These are phyloP conservation scores for Coccomyxa sp. DNA, from an alignment of 139 green algal genomes.

Conservation along the genomic window DNA sequence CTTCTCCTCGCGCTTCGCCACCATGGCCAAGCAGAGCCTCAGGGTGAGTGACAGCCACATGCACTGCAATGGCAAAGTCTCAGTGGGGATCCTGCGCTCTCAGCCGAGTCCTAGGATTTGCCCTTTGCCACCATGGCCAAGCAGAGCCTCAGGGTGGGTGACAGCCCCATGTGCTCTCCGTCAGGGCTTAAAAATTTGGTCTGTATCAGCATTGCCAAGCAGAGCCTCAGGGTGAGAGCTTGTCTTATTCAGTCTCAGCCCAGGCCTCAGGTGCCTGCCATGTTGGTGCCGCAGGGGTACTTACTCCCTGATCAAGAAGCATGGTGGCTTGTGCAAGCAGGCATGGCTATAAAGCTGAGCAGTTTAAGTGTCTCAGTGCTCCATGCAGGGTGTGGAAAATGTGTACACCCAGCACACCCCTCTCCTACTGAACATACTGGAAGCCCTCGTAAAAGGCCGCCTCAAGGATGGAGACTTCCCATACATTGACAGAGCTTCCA, in stretches of 20 bases:
- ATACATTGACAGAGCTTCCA: slow-evolving; percentile 18
- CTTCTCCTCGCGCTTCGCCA: slow-evolving; percentile 45
- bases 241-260: not conserved
- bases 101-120: slow-evolving; percentile 50
- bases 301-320: not conserved
- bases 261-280: too few relatives aligned
- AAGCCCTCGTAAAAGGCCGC: slow-evolving; percentile 53
- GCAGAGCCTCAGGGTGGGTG: slow-evolving; percentile 43
- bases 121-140: slow-evolving; percentile 56
- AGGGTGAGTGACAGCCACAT: slow-evolving; percentile 1
- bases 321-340: not conserved
- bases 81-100: too few relatives aligned
- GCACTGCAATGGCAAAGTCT: too few relatives aligned
- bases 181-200: too few relatives aligned
- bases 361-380: not conserved
- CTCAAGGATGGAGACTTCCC: slow-evolving; percentile 79
- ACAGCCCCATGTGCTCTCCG: too few relatives aligned
- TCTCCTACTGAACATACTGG: slow-evolving; percentile 75
- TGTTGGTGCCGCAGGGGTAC: too few relatives aligned
- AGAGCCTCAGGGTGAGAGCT: slow-evolving; percentile 23
- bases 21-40: slow-evolving; percentile 67
- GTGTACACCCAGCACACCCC: slow-evolving; percentile 96
- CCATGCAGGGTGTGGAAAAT: slow-evolving; percentile 74
- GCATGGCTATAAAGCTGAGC: not conserved
- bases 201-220: slow-evolving; percentile 55